Base-by-base conservation (phyloP, 768 basidiomycete species). In the Trichaptum fuscoviolaceum region DNA sequence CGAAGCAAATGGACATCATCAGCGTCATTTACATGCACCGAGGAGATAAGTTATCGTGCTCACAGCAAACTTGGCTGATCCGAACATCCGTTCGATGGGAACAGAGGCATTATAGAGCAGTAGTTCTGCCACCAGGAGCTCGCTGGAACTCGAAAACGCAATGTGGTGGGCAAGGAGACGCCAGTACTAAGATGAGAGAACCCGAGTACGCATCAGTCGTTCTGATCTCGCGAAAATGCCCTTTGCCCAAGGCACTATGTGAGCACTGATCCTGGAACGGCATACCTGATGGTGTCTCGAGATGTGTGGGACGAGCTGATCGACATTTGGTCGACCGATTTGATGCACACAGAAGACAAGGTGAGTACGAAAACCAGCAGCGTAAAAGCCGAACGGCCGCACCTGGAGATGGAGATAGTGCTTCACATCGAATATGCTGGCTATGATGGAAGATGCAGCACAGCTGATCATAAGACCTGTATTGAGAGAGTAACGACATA, bases 361-460 rank as follows among this genome's bases (percentile, higher is more conserved):
- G 0, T 18, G 65, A 6, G 26, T 18, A 57, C 67, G 57, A 58
- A 64, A 68, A 65, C 65, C 61, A 27, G 10, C 20, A 59, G 35
- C 60, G 17, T 57, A 62, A n/a, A 64, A 61, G 23, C 15, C 30
- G 15, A 5, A 63, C 18, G 10, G 61, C 70, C 81, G 69, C 69
- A 87, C 90, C 79, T 92, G 95, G 1, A 97, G 80, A 75, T 95
- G 92, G 67, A 94, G 83, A 75, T 94, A 92, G 72, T 95, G 89
- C 75, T 96, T 96, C 70, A 93, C 78, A 71, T 95, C 94, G 72
- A 95, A 90, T 35, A 96, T 74, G 0, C 92, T 89, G 59, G 83
- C 87, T 7, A 86, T 73, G 65, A 95, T 80, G n/a, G 95, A 92
- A 2, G 86, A 83, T 59, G 92, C 67, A 34, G 87, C 93, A 59